Conservation (phyloP, 2,329 filamentous ascomycete genomes). For the Arthrobotrys pseudoclavata region DNA sequence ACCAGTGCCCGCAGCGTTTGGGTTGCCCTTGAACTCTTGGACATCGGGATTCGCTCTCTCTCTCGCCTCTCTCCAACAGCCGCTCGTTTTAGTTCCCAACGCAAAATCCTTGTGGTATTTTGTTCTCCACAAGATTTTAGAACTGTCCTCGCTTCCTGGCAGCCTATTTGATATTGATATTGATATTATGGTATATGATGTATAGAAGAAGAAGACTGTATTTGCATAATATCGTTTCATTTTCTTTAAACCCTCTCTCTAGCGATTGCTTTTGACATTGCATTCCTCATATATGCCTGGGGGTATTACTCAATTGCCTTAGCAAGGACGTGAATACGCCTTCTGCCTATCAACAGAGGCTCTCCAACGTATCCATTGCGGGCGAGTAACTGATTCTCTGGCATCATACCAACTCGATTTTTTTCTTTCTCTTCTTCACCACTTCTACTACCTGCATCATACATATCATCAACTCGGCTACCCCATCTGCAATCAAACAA, state of each 20-base stretch:
- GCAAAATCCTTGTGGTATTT: conserved; percentile 52
- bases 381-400: neutral
- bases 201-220: neutral
- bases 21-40: conserved; percentile 22
- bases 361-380: neutral
- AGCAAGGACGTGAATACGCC: conserved; percentile 2
- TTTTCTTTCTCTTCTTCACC: neutral
- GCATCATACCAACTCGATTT: neutral
- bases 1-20: conserved; percentile 24
- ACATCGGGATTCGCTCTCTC: conserved; percentile 14
- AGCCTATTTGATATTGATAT: conserved; percentile 1
- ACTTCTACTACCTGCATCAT: neutral
- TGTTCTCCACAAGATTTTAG: neutral
- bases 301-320: neutral
- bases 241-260: conserved; percentile 11
- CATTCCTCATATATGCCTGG: neutral
- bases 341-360: conserved; percentile 7
- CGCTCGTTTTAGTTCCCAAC: conserved; percentile 41
- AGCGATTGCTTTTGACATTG: neutral
- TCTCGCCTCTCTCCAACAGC: conserved; percentile 11
- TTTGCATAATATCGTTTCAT: conserved; percentile 12
- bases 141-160: neutral
- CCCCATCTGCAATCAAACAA: neutral
- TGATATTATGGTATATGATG: conserved; percentile 14
- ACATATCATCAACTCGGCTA: neutral